Evolutionary conservation across 2,329 filamentous ascomycete species (phyloP).

Genomic region (Rhexocercosporidium sp.): DNA sequence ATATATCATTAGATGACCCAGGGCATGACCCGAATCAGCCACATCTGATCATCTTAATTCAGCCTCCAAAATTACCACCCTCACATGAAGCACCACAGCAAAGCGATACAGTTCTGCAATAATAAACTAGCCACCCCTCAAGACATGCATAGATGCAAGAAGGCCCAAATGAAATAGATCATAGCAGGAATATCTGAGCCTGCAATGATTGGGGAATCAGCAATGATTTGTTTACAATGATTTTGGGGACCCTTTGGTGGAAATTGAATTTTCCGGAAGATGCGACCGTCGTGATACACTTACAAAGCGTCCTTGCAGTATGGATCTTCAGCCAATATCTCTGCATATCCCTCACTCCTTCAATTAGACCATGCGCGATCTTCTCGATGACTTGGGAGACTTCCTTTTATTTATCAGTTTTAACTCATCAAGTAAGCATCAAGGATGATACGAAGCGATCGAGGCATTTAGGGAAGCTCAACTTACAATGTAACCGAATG

Average conservation of each 20-base stretch:
- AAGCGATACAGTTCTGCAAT: background rate
- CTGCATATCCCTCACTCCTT: slow-evolving; percentile 19
- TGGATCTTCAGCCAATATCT: slow-evolving; percentile 25
- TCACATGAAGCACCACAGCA: background rate
- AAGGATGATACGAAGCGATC: background rate
- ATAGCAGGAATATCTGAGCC: slow-evolving; percentile 27
- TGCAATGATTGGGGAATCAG: background rate
- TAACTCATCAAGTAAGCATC: too few species aligned
- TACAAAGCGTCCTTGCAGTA: slow-evolving; percentile 19
- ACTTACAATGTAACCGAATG: slow-evolving; percentile 20
- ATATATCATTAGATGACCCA: too few species aligned
- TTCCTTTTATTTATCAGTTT: background rate
- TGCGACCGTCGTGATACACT: background rate
- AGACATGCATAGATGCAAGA: background rate
- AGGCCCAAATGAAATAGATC: slow-evolving; percentile 25
- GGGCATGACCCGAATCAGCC: too few species aligned
- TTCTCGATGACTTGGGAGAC: slow-evolving; percentile 18
- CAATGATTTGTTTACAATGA: background rate
- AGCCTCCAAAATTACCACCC: background rate
- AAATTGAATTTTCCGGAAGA: too few species aligned
- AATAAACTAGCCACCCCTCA: background rate
- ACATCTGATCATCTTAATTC: background rate
- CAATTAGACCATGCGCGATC: slow-evolving; percentile 16
- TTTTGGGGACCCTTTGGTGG: too few species aligned
- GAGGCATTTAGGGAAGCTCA: too few species aligned